Percentiles rank a stretch among this genome's conserved stretches.
phyloP scores from a whole-genome alignment of 2,329 filamentous ascomycete species.

The Trichoderma harzianum region DNA sequence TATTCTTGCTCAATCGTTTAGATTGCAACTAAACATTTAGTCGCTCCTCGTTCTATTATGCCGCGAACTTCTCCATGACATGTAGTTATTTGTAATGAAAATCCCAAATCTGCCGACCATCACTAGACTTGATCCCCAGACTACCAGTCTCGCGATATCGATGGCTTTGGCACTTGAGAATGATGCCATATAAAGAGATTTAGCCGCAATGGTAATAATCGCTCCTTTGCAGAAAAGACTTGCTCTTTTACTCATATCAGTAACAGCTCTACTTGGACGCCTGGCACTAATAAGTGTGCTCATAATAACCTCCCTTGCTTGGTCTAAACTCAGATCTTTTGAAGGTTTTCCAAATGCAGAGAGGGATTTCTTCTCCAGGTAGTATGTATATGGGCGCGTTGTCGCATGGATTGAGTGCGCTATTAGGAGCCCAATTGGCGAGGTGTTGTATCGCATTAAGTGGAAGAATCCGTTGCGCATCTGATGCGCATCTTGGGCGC shows the following conservation, averaged over 20 bases:
- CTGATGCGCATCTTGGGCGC: not conserved
- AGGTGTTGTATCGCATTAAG: not conserved
- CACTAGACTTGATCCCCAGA: not conserved
- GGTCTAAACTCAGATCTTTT: not conserved
- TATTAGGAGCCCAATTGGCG: not conserved
- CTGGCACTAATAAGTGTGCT: not conserved
- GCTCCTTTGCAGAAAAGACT: not conserved
- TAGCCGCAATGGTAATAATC: not conserved
- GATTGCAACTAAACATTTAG: not conserved
- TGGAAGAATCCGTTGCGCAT: not conserved
- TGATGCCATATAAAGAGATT: not conserved
- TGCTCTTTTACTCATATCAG: not conserved
- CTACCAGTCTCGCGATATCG: not conserved
- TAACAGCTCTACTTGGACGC: not conserved
- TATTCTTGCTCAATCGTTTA: not conserved
- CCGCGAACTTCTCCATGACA: not conserved
- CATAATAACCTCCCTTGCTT: not conserved
- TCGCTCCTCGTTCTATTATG: not conserved
- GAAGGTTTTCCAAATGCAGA: not conserved
- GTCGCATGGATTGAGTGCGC: not conserved
- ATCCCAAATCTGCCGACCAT: not conserved
- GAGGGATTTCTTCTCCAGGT: not conserved
- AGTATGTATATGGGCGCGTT: not conserved
- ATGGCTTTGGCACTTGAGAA: not conserved
- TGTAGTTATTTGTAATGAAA: not conserved